Percentiles rank a stretch among this genome's conserved stretches.
These are phyloP conservation scores for Arbutus unedo DNA, from an alignment of 148 eudicot species.

Conservation along the genomic window DNA sequence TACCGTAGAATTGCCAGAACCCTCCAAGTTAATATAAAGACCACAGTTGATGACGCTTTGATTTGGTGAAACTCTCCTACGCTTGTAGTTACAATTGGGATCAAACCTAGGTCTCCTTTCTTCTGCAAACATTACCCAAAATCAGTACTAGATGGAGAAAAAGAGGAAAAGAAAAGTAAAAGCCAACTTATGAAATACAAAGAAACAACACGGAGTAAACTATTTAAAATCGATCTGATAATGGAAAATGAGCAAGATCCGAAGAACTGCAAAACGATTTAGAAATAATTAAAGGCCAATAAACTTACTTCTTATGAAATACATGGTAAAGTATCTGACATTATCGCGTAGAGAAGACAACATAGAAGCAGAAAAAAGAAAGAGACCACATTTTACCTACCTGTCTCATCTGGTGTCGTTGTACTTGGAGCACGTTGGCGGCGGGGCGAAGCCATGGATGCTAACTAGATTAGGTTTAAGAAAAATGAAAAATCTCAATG, in stretches of 20 bases:
- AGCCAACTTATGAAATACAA: neutral
- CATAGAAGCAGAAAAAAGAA: neutral
- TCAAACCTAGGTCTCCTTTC: slow-evolving; percentile 28
- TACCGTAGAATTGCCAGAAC: slow-evolving; percentile 43
- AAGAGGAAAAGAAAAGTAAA: neutral
- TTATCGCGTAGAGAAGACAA: neutral
- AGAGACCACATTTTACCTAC: neutral
- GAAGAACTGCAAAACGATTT: neutral
- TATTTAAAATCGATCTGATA: neutral
- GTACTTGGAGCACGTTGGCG: neutral
- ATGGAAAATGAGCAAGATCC: neutral
- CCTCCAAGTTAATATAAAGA: slow-evolving; percentile 42
- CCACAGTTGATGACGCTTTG: slow-evolving; percentile 49
- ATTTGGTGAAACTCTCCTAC: slow-evolving; percentile 43
- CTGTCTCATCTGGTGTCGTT: neutral
- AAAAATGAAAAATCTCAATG: neutral
- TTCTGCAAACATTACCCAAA: slow-evolving; percentile 25
- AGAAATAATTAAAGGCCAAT: neutral
- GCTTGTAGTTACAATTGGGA: slow-evolving; percentile 35
- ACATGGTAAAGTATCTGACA: neutral
- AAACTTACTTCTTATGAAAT: neutral
- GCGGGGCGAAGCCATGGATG: slow-evolving; percentile 1
- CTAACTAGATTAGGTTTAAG: neutral
- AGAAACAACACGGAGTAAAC: neutral
- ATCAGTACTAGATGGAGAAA: slow-evolving; percentile 3